Evolutionary conservation across 768 basidiomycete species (phyloP).

Genomic region (Auricularia sp.): DNA sequence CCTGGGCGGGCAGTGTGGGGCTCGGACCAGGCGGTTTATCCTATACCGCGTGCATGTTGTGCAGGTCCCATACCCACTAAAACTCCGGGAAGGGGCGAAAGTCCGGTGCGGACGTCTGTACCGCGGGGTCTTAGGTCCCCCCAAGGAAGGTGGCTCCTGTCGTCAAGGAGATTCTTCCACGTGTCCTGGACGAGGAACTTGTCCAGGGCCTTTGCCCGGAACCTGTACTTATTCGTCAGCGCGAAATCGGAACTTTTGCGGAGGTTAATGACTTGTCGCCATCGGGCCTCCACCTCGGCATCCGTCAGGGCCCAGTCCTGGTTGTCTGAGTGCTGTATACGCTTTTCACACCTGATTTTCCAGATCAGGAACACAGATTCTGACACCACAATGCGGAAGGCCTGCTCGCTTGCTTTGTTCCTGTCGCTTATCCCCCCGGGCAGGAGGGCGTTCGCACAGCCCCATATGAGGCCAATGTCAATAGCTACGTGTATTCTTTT

Average conservation of each 20-base stretch:
- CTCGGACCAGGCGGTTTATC: background rate
- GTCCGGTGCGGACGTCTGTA: background rate
- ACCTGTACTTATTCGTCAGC: background rate
- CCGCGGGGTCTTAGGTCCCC: background rate
- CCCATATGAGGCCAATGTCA: background rate
- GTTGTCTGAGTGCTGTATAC: background rate
- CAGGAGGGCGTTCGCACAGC: background rate
- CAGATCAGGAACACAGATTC: background rate
- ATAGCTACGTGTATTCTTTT: no score
- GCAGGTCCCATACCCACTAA: background rate
- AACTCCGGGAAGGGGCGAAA: background rate
- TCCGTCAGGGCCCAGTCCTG: background rate
- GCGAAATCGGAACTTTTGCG: background rate
- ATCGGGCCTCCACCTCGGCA: background rate
- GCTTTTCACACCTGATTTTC: background rate
- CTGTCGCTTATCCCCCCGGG: background rate
- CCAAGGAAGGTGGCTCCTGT: background rate
- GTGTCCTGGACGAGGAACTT: background rate
- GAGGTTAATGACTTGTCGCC: background rate
- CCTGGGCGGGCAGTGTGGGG: background rate
- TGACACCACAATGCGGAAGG: background rate
- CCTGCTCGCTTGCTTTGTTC: background rate
- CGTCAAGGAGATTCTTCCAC: background rate
- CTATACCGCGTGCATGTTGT: background rate
- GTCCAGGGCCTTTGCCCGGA: background rate